These are phyloP conservation scores for Heterobasidion parviporum DNA, from an alignment of 1,284 basidiomycete species.

Conservation along the genomic window DNA sequence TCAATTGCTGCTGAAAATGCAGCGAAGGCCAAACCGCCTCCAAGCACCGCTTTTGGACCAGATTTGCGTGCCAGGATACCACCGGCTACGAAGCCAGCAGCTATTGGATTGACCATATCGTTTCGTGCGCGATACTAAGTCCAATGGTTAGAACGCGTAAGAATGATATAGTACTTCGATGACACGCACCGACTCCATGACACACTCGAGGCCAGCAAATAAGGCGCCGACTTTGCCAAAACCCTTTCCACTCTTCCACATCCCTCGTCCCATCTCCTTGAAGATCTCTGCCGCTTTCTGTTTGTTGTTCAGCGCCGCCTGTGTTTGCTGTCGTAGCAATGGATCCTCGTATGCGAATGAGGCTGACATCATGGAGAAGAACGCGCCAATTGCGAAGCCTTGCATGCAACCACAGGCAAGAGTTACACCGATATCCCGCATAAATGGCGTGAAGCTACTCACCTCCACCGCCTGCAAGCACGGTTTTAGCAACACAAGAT, in stretches of 20 bases:
- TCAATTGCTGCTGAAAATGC: conserved; percentile 90
- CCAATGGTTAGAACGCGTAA: not conserved
- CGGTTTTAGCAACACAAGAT: conserved; percentile 78
- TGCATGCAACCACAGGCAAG: not conserved
- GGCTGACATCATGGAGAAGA: conserved; percentile 94
- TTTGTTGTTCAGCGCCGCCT: conserved; percentile 48
- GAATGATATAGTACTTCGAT: not conserved
- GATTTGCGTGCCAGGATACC: conserved; percentile 80
- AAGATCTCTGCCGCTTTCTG: conserved; percentile 85
- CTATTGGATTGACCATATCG: conserved; percentile 80
- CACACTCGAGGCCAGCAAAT: conserved; percentile 92
- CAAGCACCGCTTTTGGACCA: conserved; percentile 74
- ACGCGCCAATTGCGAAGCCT: conserved; percentile 91
- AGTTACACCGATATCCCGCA: not conserved
- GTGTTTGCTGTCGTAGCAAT: conserved; percentile 61
- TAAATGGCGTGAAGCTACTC: conserved; percentile 20
- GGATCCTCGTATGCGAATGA: conserved; percentile 97
- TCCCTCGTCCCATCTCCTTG: conserved; percentile 90
- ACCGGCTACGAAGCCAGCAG: conserved; percentile 68
- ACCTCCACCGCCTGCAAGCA: conserved; percentile 76
- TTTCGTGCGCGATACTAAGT: conserved; percentile 92
- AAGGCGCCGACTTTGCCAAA: conserved; percentile 94
- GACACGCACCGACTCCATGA: conserved; percentile 87
- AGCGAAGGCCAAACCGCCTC: conserved; percentile 83
- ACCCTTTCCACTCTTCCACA: conserved; percentile 87